Evolutionary conservation across 2,329 filamentous ascomycete species (phyloP).

Genomic region (Cladophialophora carrionii): DNA sequence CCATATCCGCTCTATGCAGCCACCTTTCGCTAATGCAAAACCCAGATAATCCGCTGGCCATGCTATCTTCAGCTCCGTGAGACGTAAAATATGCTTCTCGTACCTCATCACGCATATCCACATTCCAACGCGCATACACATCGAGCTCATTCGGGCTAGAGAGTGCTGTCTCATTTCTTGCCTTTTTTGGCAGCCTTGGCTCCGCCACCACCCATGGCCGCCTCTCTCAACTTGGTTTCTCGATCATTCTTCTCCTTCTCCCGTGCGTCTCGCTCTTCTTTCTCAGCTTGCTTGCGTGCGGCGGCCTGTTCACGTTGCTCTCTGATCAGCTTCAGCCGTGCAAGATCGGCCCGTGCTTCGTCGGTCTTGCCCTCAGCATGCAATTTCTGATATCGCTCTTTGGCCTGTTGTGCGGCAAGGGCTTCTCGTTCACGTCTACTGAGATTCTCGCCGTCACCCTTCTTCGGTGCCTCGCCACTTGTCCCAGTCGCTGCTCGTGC

Average conservation of each 20-base stretch:
- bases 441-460: slow-evolving; percentile 59
- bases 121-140: slow-evolving; percentile 2
- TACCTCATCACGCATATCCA: not conserved
- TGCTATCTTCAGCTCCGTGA: not conserved
- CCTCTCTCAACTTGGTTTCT: slow-evolving; percentile 48
- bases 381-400: slow-evolving; percentile 87
- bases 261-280: slow-evolving; percentile 54
- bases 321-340: slow-evolving; percentile 76
- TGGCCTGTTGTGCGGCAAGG: slow-evolving; percentile 81
- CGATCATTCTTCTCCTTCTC: slow-evolving; percentile 45
- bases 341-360: slow-evolving; percentile 86
- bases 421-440: slow-evolving; percentile 74
- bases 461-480: slow-evolving; percentile 58
- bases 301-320: slow-evolving; percentile 86
- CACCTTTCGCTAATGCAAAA: slow-evolving; percentile 16
- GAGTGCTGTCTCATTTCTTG: slow-evolving; percentile 33
- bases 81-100: not conserved
- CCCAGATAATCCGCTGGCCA: not conserved
- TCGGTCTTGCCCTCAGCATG: slow-evolving; percentile 97
- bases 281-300: slow-evolving; percentile 77
- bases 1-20: slow-evolving; percentile 1
- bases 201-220: slow-evolving; percentile 43
- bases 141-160: not conserved
- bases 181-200: slow-evolving; percentile 41
- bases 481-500: slow-evolving; percentile 47